phyloP scores from a whole-genome alignment of 192 early-diverging fungal genomes.

The Backusella circina region DNA sequence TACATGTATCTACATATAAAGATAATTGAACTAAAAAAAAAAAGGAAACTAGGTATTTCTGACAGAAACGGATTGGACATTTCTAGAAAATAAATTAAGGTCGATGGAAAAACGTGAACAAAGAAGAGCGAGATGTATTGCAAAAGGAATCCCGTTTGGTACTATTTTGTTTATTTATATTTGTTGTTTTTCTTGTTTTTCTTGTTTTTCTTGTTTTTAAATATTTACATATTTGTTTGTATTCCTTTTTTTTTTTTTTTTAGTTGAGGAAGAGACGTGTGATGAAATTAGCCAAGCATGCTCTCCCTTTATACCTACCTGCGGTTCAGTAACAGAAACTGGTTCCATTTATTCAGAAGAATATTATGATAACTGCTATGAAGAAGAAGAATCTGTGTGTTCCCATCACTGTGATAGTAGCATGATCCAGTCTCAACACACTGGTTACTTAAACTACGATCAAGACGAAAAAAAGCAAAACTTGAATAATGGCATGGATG shows the following conservation, averaged over 20 bases:
- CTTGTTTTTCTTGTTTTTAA: slow-evolving; percentile 4
- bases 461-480: slow-evolving; percentile 9
- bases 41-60: slow-evolving; percentile 54
- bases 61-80: slow-evolving; percentile 73
- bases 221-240: slow-evolving; percentile 12
- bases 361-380: slow-evolving; percentile 5
- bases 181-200: background rate
- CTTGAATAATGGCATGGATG: background rate
- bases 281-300: slow-evolving; percentile 21
- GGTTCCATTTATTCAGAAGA: slow-evolving; percentile 19
- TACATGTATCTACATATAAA: background rate
- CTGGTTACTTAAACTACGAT: slow-evolving; percentile 39
- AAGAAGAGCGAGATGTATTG: slow-evolving; percentile 40
- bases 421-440: slow-evolving; percentile 34
- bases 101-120: slow-evolving; percentile 60
- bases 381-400: slow-evolving; percentile 35
- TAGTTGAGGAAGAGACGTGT: slow-evolving; percentile 30
- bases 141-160: slow-evolving; percentile 38
- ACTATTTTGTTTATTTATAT: background rate
- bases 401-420: slow-evolving; percentile 24
- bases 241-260: background rate
- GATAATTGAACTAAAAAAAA: background rate
- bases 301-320: slow-evolving; percentile 32
- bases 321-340: slow-evolving; percentile 29
- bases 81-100: slow-evolving; percentile 76